These are phyloP conservation scores for Dryas octopetala DNA, from an alignment of 306 rosid species.

Conservation along the genomic window DNA sequence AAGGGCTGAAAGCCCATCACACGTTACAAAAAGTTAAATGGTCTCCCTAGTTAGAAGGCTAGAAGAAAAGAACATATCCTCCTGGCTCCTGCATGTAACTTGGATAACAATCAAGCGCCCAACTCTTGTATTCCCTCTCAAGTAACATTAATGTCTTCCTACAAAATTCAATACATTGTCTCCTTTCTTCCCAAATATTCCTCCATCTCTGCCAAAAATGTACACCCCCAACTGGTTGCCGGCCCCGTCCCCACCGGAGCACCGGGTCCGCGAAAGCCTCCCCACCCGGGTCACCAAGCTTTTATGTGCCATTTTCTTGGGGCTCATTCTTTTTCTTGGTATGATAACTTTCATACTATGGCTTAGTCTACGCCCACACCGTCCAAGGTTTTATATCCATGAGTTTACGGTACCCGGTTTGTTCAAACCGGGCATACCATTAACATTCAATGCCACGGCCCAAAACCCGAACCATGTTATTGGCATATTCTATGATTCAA, in stretches of 20 bases:
- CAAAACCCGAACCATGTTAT: slow-evolving; percentile 76
- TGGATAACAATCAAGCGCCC: too few species aligned
- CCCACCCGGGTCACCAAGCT: slow-evolving; percentile 65
- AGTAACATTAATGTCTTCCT: too few species aligned
- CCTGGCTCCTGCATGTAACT: too few species aligned
- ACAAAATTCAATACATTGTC: too few species aligned
- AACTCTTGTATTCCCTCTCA: too few species aligned
- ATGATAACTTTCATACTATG: slow-evolving; percentile 66
- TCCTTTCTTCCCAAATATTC: too few species aligned
- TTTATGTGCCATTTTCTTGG: slow-evolving; percentile 62
- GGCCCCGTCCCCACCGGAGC: not conserved
- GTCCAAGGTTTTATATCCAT: slow-evolving; percentile 72
- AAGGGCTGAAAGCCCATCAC: too few species aligned
- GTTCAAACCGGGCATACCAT: slow-evolving; percentile 22
- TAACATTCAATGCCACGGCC: slow-evolving; percentile 47
- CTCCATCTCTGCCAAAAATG: too few species aligned
- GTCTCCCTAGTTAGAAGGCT: too few species aligned
- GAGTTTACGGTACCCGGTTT: slow-evolving; percentile 58
- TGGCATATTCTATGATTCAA: slow-evolving; percentile 53
- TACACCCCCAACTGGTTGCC: too few species aligned
- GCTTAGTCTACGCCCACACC: slow-evolving; percentile 88
- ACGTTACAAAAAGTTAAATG: too few species aligned
- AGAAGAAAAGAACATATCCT: too few species aligned
- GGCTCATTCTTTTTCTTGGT: slow-evolving; percentile 54
- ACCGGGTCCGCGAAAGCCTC: slow-evolving; percentile 79